Evolutionary conservation across 2,329 filamentous ascomycete genomes (phyloP).

Genomic region (Helicocarpus griseus): DNA sequence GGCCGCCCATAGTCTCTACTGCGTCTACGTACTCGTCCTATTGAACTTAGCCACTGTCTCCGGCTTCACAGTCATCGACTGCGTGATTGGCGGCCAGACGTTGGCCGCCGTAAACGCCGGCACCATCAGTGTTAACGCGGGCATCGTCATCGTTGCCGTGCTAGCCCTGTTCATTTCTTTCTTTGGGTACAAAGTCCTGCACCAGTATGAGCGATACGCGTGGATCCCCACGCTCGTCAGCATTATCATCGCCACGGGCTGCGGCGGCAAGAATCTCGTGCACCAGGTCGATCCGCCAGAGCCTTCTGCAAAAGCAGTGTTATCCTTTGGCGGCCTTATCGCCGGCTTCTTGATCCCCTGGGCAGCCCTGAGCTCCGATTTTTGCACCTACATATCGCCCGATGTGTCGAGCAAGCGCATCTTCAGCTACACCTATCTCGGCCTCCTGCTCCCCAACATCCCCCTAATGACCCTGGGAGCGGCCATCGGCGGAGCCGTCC

Average conservation of each 20-base stretch:
- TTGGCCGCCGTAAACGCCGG: slow-evolving; percentile 53
- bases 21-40: slow-evolving; percentile 49
- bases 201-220: slow-evolving; percentile 53
- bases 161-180: slow-evolving; percentile 56
- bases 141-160: slow-evolving; percentile 53
- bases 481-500: slow-evolving; percentile 52
- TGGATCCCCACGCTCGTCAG: slow-evolving; percentile 15
- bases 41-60: slow-evolving; percentile 55
- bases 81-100: slow-evolving; percentile 58
- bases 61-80: slow-evolving; percentile 54
- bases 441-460: slow-evolving; percentile 46
- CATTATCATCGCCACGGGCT: slow-evolving; percentile 15
- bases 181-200: slow-evolving; percentile 59
- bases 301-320: slow-evolving; percentile 11
- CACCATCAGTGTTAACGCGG: slow-evolving; percentile 31
- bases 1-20: slow-evolving; percentile 7
- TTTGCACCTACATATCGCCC: slow-evolving; percentile 13
- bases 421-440: slow-evolving; percentile 23
- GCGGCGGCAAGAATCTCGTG: slow-evolving; percentile 9
- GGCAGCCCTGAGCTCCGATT: slow-evolving; percentile 14
- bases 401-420: slow-evolving; percentile 8
- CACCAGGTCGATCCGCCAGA: slow-evolving; percentile 6
- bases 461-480: slow-evolving; percentile 54
- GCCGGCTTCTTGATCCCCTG: slow-evolving; percentile 19
- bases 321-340: slow-evolving; percentile 17